Evolutionary conservation across 495 filamentous ascomycete species (phyloP).

Genomic region (Copromyces sp.): DNA sequence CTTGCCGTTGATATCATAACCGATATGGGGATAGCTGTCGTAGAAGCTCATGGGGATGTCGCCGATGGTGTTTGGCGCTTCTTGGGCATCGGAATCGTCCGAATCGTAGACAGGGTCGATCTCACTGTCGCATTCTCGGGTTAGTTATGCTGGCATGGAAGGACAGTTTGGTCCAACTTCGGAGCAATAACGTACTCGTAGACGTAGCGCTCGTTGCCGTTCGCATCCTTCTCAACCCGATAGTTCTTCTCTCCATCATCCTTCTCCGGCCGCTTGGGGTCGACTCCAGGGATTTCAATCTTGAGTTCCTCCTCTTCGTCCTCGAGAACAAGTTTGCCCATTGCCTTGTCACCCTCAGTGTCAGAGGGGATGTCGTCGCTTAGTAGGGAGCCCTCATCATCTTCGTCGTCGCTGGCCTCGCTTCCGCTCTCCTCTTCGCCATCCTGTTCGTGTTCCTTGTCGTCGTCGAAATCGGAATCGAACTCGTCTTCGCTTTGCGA

Average conservation of each 20-base stretch:
- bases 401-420: slow-evolving; percentile 28
- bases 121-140: slow-evolving; percentile 46
- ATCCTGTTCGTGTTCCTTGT: slow-evolving; percentile 14
- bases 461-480: slow-evolving; percentile 12
- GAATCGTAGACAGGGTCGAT: slow-evolving; percentile 95
- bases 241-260: slow-evolving; percentile 43
- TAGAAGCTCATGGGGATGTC: slow-evolving; percentile 92
- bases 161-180: background rate
- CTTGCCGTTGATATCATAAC: slow-evolving; percentile 97
- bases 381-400: slow-evolving; percentile 41
- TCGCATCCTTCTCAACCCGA: slow-evolving; percentile 45
- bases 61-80: slow-evolving; percentile 80
- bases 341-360: slow-evolving; percentile 31
- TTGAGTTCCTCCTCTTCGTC: slow-evolving; percentile 12
- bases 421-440: slow-evolving; percentile 5
- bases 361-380: slow-evolving; percentile 52
- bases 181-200: slow-evolving; percentile 39
- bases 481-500: slow-evolving; percentile 25
- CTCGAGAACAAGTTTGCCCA: slow-evolving; percentile 20
- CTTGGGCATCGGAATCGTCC: slow-evolving; percentile 78
- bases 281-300: slow-evolving; percentile 25
- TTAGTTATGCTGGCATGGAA: slow-evolving; percentile 5
- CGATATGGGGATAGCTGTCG: slow-evolving; percentile 85
- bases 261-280: slow-evolving; percentile 18
- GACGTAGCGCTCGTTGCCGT: slow-evolving; percentile 41